Evolutionary conservation across 2,329 filamentous ascomycete genomes (phyloP), one percentile per base, ranked within the genome.

Genomic region (Pestalotiopsis sp.): DNA sequence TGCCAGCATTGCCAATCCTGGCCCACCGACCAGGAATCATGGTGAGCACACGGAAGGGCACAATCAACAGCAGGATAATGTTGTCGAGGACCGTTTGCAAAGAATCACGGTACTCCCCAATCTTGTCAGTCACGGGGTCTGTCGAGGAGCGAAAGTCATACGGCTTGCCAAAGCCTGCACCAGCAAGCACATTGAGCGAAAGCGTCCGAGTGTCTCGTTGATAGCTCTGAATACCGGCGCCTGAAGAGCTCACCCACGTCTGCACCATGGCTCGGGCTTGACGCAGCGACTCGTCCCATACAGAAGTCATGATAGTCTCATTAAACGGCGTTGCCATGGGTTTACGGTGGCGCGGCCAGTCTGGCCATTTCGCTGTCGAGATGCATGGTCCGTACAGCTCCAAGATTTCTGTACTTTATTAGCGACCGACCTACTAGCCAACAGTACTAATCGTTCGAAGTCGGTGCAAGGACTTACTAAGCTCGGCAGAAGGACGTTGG

Each of bases 341-440:
- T 58, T 75, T 78, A 0, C 76, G 73, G 31, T 79, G 77, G 4
- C 75, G 75, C 39, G 74, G 69, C 76, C 76, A 78, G n/a, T 77
- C 74, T 4, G 75, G 72, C 72, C 70, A 75, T 9, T 68, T 66
- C 4, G 72, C 76, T 0, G 75, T 78, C 1, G 72, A 77, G n/a
- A 78, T 70, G 59, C 70, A 76, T 1, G 76, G 77, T 0, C 76
- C 77, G 38, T 76, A 78, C 1, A 78, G 7, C 31, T 62, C 59
- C 59, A 62, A 41, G n/a, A 76, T 61, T 45, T 73, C 75, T 76
- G 38, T 59, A 14, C 17, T 14, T 20, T 27, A 36, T 72, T 17
- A 70, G 69, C 38, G 59, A 27, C 12, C 9, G n/a, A n/a, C 6
- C 9, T 20, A n/a, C 20, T 9, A 57, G 20, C 27, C 27, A 23